Percentiles rank a stretch among this genome's conserved stretches.
These are phyloP conservation scores for Cruciata laevipes DNA, from an alignment of 257 asterid genomes.

Conservation along the genomic window DNA sequence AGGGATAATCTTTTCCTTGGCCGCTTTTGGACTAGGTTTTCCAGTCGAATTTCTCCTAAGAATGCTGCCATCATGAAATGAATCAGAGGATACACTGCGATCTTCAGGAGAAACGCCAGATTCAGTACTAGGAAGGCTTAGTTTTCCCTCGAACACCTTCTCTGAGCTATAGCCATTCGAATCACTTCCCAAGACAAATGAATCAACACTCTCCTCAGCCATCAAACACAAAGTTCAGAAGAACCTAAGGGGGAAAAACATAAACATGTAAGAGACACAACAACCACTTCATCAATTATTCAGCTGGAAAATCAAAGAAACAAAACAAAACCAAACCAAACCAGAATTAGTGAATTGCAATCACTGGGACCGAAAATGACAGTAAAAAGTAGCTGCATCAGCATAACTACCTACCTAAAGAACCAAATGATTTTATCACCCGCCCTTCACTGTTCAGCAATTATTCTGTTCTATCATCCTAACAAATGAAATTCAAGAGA, in stretches of 20 bases:
- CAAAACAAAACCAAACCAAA: background rate
- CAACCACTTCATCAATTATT: background rate
- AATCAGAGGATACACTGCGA: conserved; percentile 32
- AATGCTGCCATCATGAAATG: conserved; percentile 24
- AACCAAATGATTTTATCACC: background rate
- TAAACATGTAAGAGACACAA: background rate
- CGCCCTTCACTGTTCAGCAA: background rate
- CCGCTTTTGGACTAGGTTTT: conserved; percentile 24
- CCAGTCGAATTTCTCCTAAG: conserved; percentile 36
- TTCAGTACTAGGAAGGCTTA: conserved; percentile 19
- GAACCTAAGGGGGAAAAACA: conserved; percentile 19
- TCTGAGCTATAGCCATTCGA: conserved; percentile 15
- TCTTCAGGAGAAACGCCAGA: conserved; percentile 16
- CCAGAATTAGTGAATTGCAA: background rate
- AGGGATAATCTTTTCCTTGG: conserved; percentile 34
- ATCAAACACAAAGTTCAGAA: conserved; percentile 27
- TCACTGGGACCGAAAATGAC: background rate
- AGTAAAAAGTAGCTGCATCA: background rate
- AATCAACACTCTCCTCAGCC: conserved; percentile 46
- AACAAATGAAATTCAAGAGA: background rate
- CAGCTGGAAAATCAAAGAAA: background rate
- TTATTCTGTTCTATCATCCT: background rate
- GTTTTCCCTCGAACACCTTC: conserved; percentile 13
- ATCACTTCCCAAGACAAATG: conserved; percentile 21
- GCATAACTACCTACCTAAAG: background rate